These are phyloP conservation scores for Sclerotinia minor DNA, from an alignment of 2,329 filamentous ascomycete genomes.

Conservation along the genomic window DNA sequence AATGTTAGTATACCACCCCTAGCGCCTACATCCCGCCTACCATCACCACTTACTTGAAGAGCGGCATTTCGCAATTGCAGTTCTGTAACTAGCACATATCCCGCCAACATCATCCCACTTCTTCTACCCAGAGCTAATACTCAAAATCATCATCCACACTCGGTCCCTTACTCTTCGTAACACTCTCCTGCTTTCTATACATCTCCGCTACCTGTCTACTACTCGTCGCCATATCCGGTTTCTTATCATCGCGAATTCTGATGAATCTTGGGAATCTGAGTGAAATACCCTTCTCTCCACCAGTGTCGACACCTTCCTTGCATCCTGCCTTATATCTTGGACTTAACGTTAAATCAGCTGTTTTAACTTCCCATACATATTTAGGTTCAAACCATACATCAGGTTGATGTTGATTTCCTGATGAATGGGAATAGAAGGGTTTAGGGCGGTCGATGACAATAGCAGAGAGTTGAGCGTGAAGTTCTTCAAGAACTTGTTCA, in stretches of 20 bases:
- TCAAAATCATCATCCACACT: slow-evolving; percentile 96
- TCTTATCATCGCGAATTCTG: slow-evolving; percentile 91
- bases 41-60: neutral
- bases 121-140: slow-evolving; percentile 57
- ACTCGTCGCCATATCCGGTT: slow-evolving; percentile 83
- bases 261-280: slow-evolving; percentile 93
- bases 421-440: slow-evolving; percentile 88
- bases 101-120: neutral
- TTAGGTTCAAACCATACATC: slow-evolving; percentile 98
- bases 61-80: no score
- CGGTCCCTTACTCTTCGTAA: slow-evolving; percentile 76
- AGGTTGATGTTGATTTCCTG: slow-evolving; percentile 85
- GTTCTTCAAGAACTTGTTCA: slow-evolving; percentile 86
- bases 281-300: slow-evolving; percentile 76
- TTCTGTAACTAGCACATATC: neutral
- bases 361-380: slow-evolving; percentile 97
- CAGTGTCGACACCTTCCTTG: slow-evolving; percentile 72
- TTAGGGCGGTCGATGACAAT: slow-evolving; percentile 87
- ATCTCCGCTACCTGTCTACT: slow-evolving; percentile 89
- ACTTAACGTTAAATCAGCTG: slow-evolving; percentile 88
- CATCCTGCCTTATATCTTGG: slow-evolving; percentile 91
- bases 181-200: slow-evolving; percentile 93
- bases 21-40: neutral
- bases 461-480: slow-evolving; percentile 72
- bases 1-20: neutral